Percentiles rank a stretch among this genome's conserved stretches.
Conservation (phyloP, 2,329 filamentous ascomycete genomes). For the Salinomyces thailandicus region DNA sequence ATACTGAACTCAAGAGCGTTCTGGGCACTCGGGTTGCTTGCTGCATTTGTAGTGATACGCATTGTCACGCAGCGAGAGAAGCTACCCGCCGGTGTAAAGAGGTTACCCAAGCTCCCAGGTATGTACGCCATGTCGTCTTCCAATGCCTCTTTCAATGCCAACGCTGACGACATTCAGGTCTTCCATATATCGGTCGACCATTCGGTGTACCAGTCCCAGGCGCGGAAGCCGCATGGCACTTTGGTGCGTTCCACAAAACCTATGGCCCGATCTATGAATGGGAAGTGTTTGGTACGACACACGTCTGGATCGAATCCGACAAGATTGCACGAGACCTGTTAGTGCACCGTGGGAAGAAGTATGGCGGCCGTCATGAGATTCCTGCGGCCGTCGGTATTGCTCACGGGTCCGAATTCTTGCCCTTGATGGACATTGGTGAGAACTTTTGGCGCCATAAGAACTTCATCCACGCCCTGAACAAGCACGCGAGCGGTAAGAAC, state of each 20-base stretch:
- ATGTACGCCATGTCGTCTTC: neutral
- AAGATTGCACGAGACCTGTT: slow-evolving; percentile 26
- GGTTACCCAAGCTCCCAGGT: slow-evolving; percentile 14
- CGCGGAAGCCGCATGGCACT: slow-evolving; percentile 26
- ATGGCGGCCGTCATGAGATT: slow-evolving; percentile 25
- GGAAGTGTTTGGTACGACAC: slow-evolving; percentile 23
- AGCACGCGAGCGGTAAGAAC: slow-evolving; percentile 17
- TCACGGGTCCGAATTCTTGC: slow-evolving; percentile 24
- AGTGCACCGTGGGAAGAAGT: slow-evolving; percentile 22
- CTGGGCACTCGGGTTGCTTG: neutral
- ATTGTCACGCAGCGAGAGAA: slow-evolving; percentile 6
- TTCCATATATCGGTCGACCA: slow-evolving; percentile 24
- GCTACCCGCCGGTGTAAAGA: slow-evolving; percentile 16
- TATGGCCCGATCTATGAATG: slow-evolving; percentile 27
- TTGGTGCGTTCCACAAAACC: slow-evolving; percentile 25
- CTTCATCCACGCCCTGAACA: slow-evolving; percentile 28
- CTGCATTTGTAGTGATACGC: slow-evolving; percentile 1
- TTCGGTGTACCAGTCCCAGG: slow-evolving; percentile 25
- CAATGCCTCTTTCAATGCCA: neutral
- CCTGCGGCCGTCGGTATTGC: slow-evolving; percentile 23
- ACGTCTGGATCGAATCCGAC: slow-evolving; percentile 28
- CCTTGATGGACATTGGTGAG: slow-evolving; percentile 25
- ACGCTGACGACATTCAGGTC: slow-evolving; percentile 8
- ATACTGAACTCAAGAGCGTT: slow-evolving; percentile 1
- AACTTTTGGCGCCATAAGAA: slow-evolving; percentile 20